Base-by-base conservation (phyloP, 1,284 basidiomycete species). In the Cryptococcus sp. region DNA sequence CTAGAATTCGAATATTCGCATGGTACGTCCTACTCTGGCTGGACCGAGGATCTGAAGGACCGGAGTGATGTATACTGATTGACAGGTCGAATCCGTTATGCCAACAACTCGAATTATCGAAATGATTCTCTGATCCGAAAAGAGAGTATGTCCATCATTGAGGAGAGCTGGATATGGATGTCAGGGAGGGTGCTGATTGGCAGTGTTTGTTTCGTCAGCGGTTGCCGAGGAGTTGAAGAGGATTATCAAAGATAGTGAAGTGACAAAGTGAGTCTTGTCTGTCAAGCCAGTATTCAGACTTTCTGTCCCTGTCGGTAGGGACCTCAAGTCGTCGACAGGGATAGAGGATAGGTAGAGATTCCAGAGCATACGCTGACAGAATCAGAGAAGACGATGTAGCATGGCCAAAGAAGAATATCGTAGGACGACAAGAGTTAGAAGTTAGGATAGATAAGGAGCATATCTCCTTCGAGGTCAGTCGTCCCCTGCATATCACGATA, bases 351-450 rank as follows among this genome's bases (percentile, higher is more conserved):
- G 10, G 24, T 34, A 4, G n/a, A 49, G 7, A 16, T 14, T 7
- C 7, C 45, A 4, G 25, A n/a, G 10, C 25, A 7, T n/a, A 42
- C 18, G 4, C 43, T n/a, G 19, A 19, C 7, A 21, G 18, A 47
- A 24, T 25, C 75, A 96, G 91, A 79, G 96, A 99, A 82, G 94
- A 98, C 73, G 94, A 98, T 76, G 82, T 85, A 0, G 87, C 91
- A 66, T 98, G 94, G 96, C 94, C 94, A 4, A 94, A 96, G 79
- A 97, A 94, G 80, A 96, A 97, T 74, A 89, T 96, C 43, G 91
- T 96, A 19, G 96, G 94, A 41, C 90, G 93, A 75, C 94, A 98
- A 74, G 96, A 98, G 75, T 82, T 98, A 45, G 94, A 98, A 75
- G 88, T 98, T 51, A 83, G 91, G 54, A 75, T 97, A 53, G 93